These are phyloP conservation scores for Cantharellus anzutake DNA, from an alignment of 768 basidiomycete genomes.

Conservation along the genomic window DNA sequence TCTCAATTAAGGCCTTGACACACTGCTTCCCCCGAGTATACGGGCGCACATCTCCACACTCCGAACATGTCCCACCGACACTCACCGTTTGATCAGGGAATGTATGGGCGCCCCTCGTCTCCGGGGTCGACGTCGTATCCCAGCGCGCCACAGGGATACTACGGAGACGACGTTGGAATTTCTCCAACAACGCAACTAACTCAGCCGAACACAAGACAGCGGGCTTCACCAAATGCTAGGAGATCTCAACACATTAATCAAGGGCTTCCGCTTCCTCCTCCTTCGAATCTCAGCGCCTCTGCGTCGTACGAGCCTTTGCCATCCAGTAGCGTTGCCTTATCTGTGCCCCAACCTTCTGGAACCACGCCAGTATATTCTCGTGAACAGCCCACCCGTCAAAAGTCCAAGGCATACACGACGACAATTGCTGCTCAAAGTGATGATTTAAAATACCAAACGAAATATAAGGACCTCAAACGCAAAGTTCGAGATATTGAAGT, in stretches of 20 bases:
- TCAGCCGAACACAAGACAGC: not conserved
- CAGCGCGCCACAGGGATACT: not conserved
- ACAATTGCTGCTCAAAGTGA: conserved; percentile 2
- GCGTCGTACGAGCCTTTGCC: too few relatives aligned
- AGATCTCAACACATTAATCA: not conserved
- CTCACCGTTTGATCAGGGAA: not conserved
- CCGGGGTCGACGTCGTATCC: not conserved
- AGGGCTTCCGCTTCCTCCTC: not conserved
- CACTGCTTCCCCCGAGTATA: not conserved
- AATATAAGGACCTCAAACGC: conserved; percentile 8
- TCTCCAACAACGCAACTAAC: not conserved
- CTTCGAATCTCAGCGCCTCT: too few relatives aligned
- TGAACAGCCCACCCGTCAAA: not conserved
- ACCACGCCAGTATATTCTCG: not conserved
- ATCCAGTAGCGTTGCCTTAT: not conserved
- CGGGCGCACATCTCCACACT: not conserved
- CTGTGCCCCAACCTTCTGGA: not conserved
- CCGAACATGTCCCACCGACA: not conserved
- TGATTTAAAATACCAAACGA: conserved; percentile 8
- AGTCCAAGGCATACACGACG: conserved; percentile 2
- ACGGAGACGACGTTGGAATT: not conserved
- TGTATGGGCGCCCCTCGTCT: not conserved
- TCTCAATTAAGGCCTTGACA: not conserved
- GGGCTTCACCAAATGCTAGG: not conserved
- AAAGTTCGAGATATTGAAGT: conserved; percentile 9